phyloP scores from a whole-genome alignment of 129 eudicot species.

The Tagetes erecta region DNA sequence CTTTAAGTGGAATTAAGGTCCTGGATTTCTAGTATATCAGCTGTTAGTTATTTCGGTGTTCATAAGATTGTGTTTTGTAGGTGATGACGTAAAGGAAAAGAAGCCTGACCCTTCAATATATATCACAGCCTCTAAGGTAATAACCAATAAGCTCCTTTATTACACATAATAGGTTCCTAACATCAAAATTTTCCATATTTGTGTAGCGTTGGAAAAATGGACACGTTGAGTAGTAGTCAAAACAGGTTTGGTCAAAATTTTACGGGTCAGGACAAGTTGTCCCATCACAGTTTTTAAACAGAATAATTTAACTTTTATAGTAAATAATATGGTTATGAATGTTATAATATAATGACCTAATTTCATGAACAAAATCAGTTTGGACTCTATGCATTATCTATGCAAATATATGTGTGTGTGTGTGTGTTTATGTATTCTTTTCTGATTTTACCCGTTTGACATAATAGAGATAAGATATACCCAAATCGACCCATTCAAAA shows the following conservation, averaged over 20 bases:
- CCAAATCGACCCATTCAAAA: not conserved
- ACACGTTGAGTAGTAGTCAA: not conserved
- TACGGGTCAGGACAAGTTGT: not conserved
- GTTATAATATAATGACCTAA: not conserved
- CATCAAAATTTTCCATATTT: not conserved
- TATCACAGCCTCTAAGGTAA: constrained; percentile 81
- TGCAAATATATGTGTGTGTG: not conserved
- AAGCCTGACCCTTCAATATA: constrained; percentile 95
- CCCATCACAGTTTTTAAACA: not conserved
- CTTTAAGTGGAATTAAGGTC: not conserved
- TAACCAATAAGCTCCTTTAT: not conserved
- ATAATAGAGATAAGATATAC: not conserved
- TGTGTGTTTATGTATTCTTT: not conserved
- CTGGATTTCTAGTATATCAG: not conserved
- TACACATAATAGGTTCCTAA: not conserved
- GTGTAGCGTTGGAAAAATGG: not conserved
- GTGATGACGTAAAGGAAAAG: constrained; percentile 97
- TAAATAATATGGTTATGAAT: not conserved
- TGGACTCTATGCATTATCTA: not conserved
- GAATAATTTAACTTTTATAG: not conserved
- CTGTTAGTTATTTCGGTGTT: constrained; percentile 14
- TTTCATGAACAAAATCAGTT: not conserved
- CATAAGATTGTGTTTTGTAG: constrained; percentile 41
- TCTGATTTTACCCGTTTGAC: not conserved
- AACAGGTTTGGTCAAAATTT: not conserved